A percentile compares a stretch with the other conserved stretches of the same genome.
phyloP scores from a whole-genome alignment of 495 filamentous ascomycete genomes.

The Saxispiralis lemnorum region DNA sequence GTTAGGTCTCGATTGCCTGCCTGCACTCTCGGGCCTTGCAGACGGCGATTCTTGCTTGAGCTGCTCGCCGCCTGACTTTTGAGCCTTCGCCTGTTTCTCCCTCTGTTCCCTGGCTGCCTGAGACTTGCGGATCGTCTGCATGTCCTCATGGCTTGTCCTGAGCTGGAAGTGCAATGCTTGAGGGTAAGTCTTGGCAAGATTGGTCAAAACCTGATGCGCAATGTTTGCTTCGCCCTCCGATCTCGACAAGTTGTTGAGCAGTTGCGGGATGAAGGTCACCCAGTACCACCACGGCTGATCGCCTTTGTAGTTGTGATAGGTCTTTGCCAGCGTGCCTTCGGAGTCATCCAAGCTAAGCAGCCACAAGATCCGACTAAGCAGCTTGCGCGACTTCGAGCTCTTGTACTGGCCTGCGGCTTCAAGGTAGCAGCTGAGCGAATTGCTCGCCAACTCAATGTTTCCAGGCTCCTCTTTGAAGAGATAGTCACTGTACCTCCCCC shows the following conservation, averaged over 20 bases:
- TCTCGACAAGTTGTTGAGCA: slow-evolving; percentile 72
- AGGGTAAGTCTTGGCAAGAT: slow-evolving; percentile 87
- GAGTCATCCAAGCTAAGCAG: slow-evolving; percentile 83
- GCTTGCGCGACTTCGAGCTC: slow-evolving; percentile 86
- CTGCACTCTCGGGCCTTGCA: slow-evolving; percentile 20
- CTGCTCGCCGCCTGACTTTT: slow-evolving; percentile 23
- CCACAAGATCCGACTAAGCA: slow-evolving; percentile 92
- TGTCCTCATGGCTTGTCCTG: slow-evolving; percentile 85
- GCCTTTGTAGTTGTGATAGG: slow-evolving; percentile 87
- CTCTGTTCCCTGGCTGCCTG: slow-evolving; percentile 66
- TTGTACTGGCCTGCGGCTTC: slow-evolving; percentile 93
- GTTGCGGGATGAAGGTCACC: slow-evolving; percentile 96
- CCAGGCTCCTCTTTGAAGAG: slow-evolving; percentile 77
- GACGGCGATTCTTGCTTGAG: slow-evolving; percentile 33
- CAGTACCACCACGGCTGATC: slow-evolving; percentile 97
- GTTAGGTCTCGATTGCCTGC: slow-evolving; percentile 17
- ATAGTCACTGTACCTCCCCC: slow-evolving; percentile 93
- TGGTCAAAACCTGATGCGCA: slow-evolving; percentile 62
- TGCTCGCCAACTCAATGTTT: slow-evolving; percentile 63
- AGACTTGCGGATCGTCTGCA: slow-evolving; percentile 74
- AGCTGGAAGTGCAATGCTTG: slow-evolving; percentile 89
- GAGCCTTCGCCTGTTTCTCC: slow-evolving; percentile 27
- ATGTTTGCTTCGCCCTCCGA: slow-evolving; percentile 60
- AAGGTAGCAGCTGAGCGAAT: slow-evolving; percentile 87
- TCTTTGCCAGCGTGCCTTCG: slow-evolving; percentile 55